Evolutionary conservation across 495 filamentous ascomycete genomes (phyloP), one percentile per base, ranked within the genome.

Genomic region (Viridothelium virens): DNA sequence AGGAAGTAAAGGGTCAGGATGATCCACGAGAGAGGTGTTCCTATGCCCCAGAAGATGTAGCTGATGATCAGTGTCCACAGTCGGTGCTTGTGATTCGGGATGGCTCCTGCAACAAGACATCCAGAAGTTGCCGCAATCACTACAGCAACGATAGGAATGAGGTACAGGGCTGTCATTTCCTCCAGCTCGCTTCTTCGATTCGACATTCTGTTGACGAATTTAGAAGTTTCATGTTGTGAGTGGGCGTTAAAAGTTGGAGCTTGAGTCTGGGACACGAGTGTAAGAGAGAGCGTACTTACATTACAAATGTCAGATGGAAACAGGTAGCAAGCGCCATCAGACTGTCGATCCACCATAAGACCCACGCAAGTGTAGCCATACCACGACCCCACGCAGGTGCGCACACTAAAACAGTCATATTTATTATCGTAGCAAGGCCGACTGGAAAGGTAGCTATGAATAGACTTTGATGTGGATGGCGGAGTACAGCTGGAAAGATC

Each of bases 371-470:
- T 1, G 71, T 74, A 38, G 62, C 71, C 4, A 70, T 70, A 71
- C 76, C 74, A 16, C 74, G 65, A 0, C 82, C 82, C 83, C 81
- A 85, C 3, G 71, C 72, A 0, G 83, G 82, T 0, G 84, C 83
- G 66, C 83, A 86, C 6, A 85, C 79, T 25, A 79, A 76, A 31
- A 77, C 76, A 33, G 82, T 74, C 83, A 86, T 85, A 62, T 84
- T 85, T 62, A 86, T 76, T 31, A 86, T 83, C 2, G 84, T 89
- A 0, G 84, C 82, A 16, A 88, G 77, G 5, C 84, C 84, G 83
- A 88, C 87, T 0, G 86, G 86, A 39, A 87, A 77, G 0, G 83
- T 83, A 0, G 84, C 86, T 2, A 88, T 73, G 69, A 87, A 88
- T 48, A 89, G 77, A 2, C 80, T 83, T 66, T 89, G 84, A 0